Conservation (phyloP, 2,329 filamentous ascomycete species). For the Verticillium zaregamsianum region DNA sequence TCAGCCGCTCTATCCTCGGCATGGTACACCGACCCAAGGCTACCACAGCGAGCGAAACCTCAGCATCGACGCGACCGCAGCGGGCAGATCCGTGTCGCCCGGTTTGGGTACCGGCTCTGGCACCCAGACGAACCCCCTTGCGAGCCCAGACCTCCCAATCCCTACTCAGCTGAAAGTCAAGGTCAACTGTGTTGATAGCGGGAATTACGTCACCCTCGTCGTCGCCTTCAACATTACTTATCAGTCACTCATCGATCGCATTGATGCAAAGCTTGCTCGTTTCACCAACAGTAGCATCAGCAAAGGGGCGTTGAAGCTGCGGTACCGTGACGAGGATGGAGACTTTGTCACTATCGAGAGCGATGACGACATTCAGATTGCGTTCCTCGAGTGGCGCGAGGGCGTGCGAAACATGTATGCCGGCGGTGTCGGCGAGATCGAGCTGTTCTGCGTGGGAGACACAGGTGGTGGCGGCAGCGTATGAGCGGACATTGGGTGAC, state of each 20-base stretch:
- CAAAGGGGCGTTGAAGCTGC: conserved; percentile 76
- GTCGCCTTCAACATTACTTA: conserved; percentile 95
- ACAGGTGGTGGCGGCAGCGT: conserved; percentile 13
- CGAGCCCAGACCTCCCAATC: conserved; percentile 46
- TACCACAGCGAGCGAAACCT: conserved; percentile 27
- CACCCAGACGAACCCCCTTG: conserved; percentile 24
- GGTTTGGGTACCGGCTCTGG: conserved; percentile 31
- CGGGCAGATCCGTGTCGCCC: conserved; percentile 42
- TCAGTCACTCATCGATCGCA: conserved; percentile 87
- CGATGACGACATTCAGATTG: conserved; percentile 94
- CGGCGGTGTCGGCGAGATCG: conserved; percentile 81
- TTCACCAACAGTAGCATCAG: conserved; percentile 82
- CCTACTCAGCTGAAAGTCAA: conserved; percentile 89
- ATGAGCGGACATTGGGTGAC: neutral
- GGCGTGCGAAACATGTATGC: conserved; percentile 51
- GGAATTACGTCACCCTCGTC: conserved; percentile 91
- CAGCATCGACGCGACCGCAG: conserved; percentile 33
- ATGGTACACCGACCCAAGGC: conserved; percentile 38
- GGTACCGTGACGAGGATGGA: conserved; percentile 87
- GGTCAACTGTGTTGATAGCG: conserved; percentile 73
- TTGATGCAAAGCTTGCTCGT: conserved; percentile 88
- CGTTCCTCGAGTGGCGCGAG: conserved; percentile 92
- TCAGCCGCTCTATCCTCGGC: conserved; percentile 49
- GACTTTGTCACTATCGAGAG: conserved; percentile 92
- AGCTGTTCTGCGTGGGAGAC: conserved; percentile 71